Evolutionary conservation across 2,329 filamentous ascomycete genomes (phyloP), one percentile per base, ranked within the genome.

Genomic region (Apiospora aurea): DNA sequence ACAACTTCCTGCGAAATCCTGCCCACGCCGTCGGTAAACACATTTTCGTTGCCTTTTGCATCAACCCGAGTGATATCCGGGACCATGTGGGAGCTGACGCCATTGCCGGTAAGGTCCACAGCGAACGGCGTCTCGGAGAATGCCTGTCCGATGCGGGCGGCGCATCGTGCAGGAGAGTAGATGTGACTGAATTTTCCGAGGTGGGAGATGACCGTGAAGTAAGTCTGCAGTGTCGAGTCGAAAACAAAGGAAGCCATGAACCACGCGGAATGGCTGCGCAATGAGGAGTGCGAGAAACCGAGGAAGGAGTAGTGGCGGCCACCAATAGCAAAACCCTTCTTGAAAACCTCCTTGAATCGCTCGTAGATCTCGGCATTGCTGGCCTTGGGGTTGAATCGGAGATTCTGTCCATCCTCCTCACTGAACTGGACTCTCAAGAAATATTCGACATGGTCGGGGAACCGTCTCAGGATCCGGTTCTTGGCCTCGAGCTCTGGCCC

Each of bases 11-110:
- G 77, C 0, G 94, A 96, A 6, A 96, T 89, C 0, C 90, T 94
- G 0, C 94, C 94, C 0, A 94, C 92, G 1, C 94, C 94, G 77
- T 96, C 94, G 73, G 92, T 95, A 78, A 96, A 97, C 0, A 91
- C 86, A 5, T 90, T 86, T 41, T 64, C 57, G 18, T 41, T 41
- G 10, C 57, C 57, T n/a, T n/a, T 21, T 6, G 10, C 34, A 0
- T 81, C 83, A 14, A 87, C 81, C 44, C 84, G 82, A 72, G 86
- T 83, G 1, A 94, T 83, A 72, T 93, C 90, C 0, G 78, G 74
- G 0, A 91, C 85, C 1, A 73, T 64, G 0, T 73, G 68, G 7
- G 80, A 76, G 1, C 29, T 75, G 70, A 87, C 85, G 0, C 74
- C 73, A 18, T 79, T 75, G 70, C 82, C 81, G 46, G 80, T 43